Percentiles rank a stretch among this genome's conserved stretches.
Evolutionary conservation across 2,329 filamentous ascomycete species (phyloP).

Genomic region (Trichophyton schoenleinii): DNA sequence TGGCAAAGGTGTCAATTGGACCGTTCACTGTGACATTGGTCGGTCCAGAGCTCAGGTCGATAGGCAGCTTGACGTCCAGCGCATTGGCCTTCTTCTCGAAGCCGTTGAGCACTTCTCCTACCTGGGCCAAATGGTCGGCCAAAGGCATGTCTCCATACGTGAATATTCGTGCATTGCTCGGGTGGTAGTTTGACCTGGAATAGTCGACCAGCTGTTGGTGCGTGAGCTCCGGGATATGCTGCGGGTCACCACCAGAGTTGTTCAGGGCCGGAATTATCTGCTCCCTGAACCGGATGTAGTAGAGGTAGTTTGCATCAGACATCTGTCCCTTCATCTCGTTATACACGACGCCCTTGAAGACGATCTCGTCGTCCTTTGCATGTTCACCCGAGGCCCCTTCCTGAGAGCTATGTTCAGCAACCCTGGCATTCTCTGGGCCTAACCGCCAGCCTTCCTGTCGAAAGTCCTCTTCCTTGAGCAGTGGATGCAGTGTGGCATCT

Average conservation of each 20-base stretch:
- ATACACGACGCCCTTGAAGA: constrained; percentile 97
- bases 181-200: constrained; percentile 88
- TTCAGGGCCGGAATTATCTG: constrained; percentile 88
- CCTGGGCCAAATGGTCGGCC: constrained; percentile 63
- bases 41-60: constrained; percentile 56
- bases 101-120: constrained; percentile 58
- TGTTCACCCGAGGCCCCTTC: constrained; percentile 22
- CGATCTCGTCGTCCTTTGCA: constrained; percentile 33
- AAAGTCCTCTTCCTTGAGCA: constrained; percentile 85
- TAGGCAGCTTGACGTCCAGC: constrained; percentile 61
- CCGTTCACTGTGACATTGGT: constrained; percentile 60
- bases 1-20: constrained; percentile 75
- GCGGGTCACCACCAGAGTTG: constrained; percentile 91
- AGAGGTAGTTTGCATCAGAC: constrained; percentile 92
- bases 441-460: constrained; percentile 95
- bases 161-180: constrained; percentile 90
- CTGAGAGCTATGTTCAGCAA: constrained; percentile 30
- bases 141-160: constrained; percentile 92
- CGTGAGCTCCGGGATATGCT: constrained; percentile 90
- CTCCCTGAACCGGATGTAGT: constrained; percentile 90
- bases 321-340: constrained; percentile 99
- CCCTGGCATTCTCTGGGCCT: constrained; percentile 73
- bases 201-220: constrained; percentile 81
- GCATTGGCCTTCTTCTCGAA: constrained; percentile 63
- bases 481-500: constrained; percentile 79